These are phyloP conservation scores for Dissophora globulifera DNA, from an alignment of 192 early-diverging fungal genomes.

Conservation along the genomic window DNA sequence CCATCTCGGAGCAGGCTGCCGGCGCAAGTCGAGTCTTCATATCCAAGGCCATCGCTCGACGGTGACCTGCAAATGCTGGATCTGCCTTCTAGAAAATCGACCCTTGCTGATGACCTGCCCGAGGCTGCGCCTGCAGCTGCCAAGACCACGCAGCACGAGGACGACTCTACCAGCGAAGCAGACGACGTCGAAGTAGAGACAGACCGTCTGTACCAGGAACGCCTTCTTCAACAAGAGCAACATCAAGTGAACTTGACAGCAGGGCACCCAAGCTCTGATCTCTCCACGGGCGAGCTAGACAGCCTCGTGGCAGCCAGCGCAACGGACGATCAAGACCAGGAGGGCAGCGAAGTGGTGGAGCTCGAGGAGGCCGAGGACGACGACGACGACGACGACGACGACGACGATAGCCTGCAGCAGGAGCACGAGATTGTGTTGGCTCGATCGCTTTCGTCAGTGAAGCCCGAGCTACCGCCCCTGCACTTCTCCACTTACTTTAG, in stretches of 20 bases:
- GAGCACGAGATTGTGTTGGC: background rate
- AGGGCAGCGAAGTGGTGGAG: constrained; percentile 10
- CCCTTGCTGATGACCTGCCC: background rate
- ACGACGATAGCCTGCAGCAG: constrained; percentile 12
- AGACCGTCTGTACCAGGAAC: constrained; percentile 28
- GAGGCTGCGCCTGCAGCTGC: background rate
- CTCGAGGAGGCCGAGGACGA: constrained; percentile 31
- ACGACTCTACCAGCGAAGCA: too few relatives aligned
- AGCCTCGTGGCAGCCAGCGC: constrained; percentile 30
- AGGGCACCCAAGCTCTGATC: constrained; percentile 20
- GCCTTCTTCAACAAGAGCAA: constrained; percentile 41
- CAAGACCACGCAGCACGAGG: too few relatives aligned
- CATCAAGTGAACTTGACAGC: background rate
- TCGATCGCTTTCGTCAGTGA: constrained; percentile 1
- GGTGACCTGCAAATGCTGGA: constrained; percentile 31
- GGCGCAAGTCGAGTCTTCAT: too few relatives aligned
- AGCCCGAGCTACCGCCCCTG: constrained; percentile 26
- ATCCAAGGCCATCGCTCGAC: constrained; percentile 25
- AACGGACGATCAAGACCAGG: constrained; percentile 26
- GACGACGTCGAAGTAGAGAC: constrained; percentile 14
- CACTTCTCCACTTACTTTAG: constrained; percentile 5
- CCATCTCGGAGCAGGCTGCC: too few relatives aligned
- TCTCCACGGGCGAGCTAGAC: constrained; percentile 37
- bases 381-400: constrained; percentile 21
- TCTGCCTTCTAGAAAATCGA: constrained; percentile 12